Percentiles rank a stretch among this genome's conserved stretches.
Conservation (phyloP, 73 alveolate species). For the Paramecium primaurelia region DNA sequence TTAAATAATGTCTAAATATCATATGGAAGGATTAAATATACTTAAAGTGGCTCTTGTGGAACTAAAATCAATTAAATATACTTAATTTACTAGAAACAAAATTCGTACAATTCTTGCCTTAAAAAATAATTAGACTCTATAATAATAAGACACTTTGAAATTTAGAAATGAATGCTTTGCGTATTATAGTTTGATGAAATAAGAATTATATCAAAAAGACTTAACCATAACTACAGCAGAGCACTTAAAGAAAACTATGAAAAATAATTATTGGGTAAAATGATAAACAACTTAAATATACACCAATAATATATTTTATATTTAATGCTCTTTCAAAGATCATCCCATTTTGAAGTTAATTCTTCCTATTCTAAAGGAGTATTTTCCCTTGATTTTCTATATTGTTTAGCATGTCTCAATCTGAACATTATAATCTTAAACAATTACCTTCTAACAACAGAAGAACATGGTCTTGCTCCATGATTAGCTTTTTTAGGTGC, state of each 20-base stretch:
- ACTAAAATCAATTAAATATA: not conserved
- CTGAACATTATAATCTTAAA: not conserved
- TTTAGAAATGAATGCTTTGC: not conserved
- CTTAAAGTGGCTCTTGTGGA: not conserved
- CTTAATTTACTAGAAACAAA: not conserved
- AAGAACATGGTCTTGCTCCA: slow-evolving; percentile 81
- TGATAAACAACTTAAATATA: not conserved
- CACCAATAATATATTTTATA: not conserved
- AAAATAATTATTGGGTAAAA: slow-evolving; percentile 2
- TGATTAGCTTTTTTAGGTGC: slow-evolving; percentile 76
- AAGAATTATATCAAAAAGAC: not conserved
- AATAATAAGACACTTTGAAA: not conserved
- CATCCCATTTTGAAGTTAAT: slow-evolving; percentile 22
- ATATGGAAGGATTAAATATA: not conserved
- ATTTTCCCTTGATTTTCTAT: slow-evolving; percentile 28
- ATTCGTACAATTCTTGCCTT: not conserved
- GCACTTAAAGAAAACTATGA: not conserved
- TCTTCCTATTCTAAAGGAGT: slow-evolving; percentile 32
- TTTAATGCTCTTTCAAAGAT: not conserved
- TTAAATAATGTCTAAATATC: not conserved
- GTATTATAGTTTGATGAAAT: not conserved
- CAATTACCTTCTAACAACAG: slow-evolving; percentile 67
- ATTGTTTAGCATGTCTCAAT: not conserved
- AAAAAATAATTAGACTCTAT: not conserved
- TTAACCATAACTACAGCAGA: not conserved